phyloP scores from a whole-genome alignment of 495 filamentous ascomycete species.

The Amorphotheca resinae region DNA sequence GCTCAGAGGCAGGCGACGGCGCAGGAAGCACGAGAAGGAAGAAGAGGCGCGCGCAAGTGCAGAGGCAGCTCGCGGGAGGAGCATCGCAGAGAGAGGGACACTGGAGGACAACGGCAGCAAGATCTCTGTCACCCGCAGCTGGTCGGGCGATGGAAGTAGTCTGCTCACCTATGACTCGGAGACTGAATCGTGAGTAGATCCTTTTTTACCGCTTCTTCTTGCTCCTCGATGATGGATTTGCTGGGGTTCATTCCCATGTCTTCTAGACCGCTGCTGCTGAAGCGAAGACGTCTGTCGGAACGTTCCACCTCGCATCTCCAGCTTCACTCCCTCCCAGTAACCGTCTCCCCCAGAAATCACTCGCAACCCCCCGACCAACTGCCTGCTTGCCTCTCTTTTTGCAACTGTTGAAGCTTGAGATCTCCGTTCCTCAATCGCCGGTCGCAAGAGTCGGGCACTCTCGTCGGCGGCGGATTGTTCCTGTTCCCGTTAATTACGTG shows the following conservation, averaged over 20 bases:
- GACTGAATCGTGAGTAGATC: constrained; percentile 47
- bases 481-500: constrained; percentile 8
- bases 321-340: neutral
- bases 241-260: no score
- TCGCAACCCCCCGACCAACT: neutral
- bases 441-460: no score
- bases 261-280: neutral
- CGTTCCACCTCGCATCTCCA: neutral
- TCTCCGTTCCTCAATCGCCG: no score
- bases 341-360: constrained; percentile 2
- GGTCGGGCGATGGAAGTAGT: constrained; percentile 32
- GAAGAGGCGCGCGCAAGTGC: constrained; percentile 13
- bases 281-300: constrained; percentile 4
- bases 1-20: constrained; percentile 30
- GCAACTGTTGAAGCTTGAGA: no score
- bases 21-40: constrained; percentile 27
- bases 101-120: constrained; percentile 18
- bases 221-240: no score
- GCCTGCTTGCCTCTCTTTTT: no score
- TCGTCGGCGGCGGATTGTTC: no score
- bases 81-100: constrained; percentile 25
- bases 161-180: constrained; percentile 62
- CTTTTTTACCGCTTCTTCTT: neutral
- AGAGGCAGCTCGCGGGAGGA: constrained; percentile 23
- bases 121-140: neutral